A percentile compares a stretch with the other conserved stretches of the same genome.
phyloP scores from a whole-genome alignment of 768 basidiomycete genomes.

The Lyophyllum decastes region DNA sequence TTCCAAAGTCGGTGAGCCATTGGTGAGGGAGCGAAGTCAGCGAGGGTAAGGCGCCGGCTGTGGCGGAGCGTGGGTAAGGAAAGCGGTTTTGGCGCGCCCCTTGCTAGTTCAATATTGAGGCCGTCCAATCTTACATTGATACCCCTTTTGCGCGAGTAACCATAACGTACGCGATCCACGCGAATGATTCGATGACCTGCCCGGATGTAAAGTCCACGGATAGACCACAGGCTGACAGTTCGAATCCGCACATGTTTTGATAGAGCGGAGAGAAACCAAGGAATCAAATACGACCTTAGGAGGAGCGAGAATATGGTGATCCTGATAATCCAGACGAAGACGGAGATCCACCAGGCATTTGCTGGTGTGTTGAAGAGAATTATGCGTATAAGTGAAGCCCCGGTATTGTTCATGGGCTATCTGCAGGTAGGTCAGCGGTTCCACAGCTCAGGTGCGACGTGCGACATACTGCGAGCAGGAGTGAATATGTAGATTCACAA shows the following conservation, averaged over 20 bases:
- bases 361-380: constrained; percentile 32
- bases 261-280: constrained; percentile 59
- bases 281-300: constrained; percentile 66
- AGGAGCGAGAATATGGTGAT: constrained; percentile 56
- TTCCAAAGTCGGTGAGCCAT: constrained; percentile 41
- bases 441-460: background rate
- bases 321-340: constrained; percentile 52
- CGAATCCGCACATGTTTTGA: constrained; percentile 69
- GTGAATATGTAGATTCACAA: background rate
- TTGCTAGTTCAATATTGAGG: constrained; percentile 51
- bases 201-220: constrained; percentile 74
- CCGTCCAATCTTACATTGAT: constrained; percentile 68
- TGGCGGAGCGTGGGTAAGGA: constrained; percentile 32
- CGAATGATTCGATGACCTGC: constrained; percentile 53
- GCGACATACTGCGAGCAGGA: background rate
- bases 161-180: constrained; percentile 73
- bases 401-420: constrained; percentile 9
- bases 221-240: constrained; percentile 75
- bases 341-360: constrained; percentile 37
- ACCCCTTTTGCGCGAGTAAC: constrained; percentile 51
- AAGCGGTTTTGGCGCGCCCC: constrained; percentile 22
- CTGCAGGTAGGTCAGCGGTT: background rate
- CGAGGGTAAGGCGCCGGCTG: constrained; percentile 45
- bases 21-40: constrained; percentile 48
- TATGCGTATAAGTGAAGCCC: constrained; percentile 18